Conservation (phyloP, 495 filamentous ascomycete species). For the Penicillium bialowiezense region DNA sequence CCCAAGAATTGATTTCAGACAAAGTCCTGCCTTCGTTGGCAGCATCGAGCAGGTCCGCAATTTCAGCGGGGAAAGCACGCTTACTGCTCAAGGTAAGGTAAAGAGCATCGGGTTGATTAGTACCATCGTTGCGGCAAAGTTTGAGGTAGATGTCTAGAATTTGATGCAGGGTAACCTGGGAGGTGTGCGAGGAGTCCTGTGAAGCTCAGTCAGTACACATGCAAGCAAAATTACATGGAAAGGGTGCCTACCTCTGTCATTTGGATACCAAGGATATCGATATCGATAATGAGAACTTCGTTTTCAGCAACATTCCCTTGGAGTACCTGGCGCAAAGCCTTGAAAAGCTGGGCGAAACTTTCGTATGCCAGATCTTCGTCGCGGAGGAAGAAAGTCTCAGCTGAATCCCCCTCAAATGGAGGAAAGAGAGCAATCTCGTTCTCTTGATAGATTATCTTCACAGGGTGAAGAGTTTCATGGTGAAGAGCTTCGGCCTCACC, state of each 20-base stretch:
- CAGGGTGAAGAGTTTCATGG: slow-evolving; percentile 40
- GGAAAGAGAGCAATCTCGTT: slow-evolving; percentile 71
- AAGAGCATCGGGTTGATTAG: slow-evolving; percentile 51
- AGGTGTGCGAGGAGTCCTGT: slow-evolving; percentile 45
- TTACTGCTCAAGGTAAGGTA: slow-evolving; percentile 53
- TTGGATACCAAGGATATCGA: slow-evolving; percentile 66
- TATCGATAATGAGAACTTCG: slow-evolving; percentile 66
- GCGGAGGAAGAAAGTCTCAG: slow-evolving; percentile 70
- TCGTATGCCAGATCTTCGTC: slow-evolving; percentile 59
- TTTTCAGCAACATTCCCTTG: slow-evolving; percentile 60
- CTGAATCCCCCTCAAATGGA: slow-evolving; percentile 58
- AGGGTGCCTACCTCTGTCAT: slow-evolving; percentile 64
- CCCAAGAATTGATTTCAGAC: slow-evolving; percentile 47
- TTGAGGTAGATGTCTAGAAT: slow-evolving; percentile 57
- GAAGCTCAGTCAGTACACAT: slow-evolving; percentile 29
- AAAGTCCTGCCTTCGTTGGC: slow-evolving; percentile 58
- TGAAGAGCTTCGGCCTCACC: slow-evolving; percentile 26
- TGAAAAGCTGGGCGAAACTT: slow-evolving; percentile 58
- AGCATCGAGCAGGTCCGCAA: slow-evolving; percentile 49
- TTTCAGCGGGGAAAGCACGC: slow-evolving; percentile 36
- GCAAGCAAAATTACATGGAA: background rate
- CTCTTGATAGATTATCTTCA: slow-evolving; percentile 63
- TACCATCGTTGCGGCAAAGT: slow-evolving; percentile 59
- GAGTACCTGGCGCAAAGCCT: slow-evolving; percentile 64
- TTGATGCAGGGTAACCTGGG: slow-evolving; percentile 49